Base-by-base conservation (phyloP, 2,329 filamentous ascomycete genomes). In the Penicillium brasilianum region DNA sequence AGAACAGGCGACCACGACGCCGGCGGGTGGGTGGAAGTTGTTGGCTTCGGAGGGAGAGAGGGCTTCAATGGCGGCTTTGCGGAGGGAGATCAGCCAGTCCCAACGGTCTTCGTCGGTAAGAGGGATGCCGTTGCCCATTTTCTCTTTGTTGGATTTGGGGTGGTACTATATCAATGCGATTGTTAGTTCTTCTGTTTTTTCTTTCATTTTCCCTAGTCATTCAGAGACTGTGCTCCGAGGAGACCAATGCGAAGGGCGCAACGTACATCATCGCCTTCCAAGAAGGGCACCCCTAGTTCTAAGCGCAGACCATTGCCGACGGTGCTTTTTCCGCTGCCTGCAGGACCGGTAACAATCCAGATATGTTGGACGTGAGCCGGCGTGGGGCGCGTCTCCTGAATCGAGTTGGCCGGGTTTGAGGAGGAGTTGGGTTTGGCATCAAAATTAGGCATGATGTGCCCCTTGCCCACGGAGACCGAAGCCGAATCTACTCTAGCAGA, bases 1-100 rank as follows among this genome's bases (percentile, higher is more conserved):
- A 13, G 92, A 97, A 84, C 95, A 99, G 56, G 95, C 97, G 62
- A 99, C 86, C 53, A 99, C 91, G n/a, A 97, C 95, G 52, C 92
- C 90, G 32, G 84, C 80, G 18, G 85, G 83, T 39, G 88, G 87
- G 46, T 73, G 63, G 52, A 77, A 78, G 58, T 82, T 79, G 61
- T 74, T 74, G 3, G 62, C 44, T 32, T 71, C 66, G 14, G 71
- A 72, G 8, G 75, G 72, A 11, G 74, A 75, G 30, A 80, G 87
- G 22, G 83, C 82, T 1, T 84, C 84, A 59, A 84, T 75, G 43
- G 81, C 81, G 41, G 79, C 89, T 66, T 92, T 86, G 65, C 91
- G 90, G 14, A 95, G 84, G 13, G 84, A 83, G 50, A 90, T 91
- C 65, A 99, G 88, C 95, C 95, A 99, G 81, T 97, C 94, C 95